phyloP scores from a whole-genome alignment of 2,329 filamentous ascomycete species.

The Thielaviopsis ethacetica region DNA sequence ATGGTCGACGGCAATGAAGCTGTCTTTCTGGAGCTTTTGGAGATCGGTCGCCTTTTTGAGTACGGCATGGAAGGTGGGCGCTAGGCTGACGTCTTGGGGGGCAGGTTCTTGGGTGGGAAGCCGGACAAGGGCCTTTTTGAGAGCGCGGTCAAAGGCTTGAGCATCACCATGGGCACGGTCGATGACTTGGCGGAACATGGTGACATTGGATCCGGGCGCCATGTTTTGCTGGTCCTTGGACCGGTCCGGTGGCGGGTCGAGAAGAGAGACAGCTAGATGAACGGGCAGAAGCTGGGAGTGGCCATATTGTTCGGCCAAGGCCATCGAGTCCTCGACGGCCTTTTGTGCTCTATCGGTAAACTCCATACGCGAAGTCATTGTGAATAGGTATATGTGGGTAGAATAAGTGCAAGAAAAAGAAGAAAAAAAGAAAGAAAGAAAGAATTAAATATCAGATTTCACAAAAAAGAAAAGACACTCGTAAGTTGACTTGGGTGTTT shows the following conservation, averaged over 20 bases:
- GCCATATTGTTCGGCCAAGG: constrained; percentile 72
- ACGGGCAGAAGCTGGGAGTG: constrained; percentile 84
- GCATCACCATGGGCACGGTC: constrained; percentile 87
- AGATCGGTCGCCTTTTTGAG: constrained; percentile 74
- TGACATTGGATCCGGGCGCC: constrained; percentile 43
- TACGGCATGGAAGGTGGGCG: constrained; percentile 66
- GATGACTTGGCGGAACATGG: constrained; percentile 88
- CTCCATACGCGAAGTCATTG: constrained; percentile 64
- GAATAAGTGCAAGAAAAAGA: background rate
- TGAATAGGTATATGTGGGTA: constrained; percentile 17
- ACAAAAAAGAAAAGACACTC: background rate
- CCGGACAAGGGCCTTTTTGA: constrained; percentile 85
- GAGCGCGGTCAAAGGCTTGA: constrained; percentile 69
- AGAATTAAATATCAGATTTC: background rate
- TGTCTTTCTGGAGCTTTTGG: constrained; percentile 95
- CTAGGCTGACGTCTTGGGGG: constrained; percentile 71
- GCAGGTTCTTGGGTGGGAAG: constrained; percentile 89
- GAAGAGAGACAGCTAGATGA: constrained; percentile 70
- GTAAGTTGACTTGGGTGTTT: background rate
- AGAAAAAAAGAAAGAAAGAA: background rate
- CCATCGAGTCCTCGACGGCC: constrained; percentile 76
- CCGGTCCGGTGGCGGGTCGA: constrained; percentile 57
- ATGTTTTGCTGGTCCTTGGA: constrained; percentile 74
- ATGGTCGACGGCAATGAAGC: constrained; percentile 86
- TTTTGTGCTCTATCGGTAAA: constrained; percentile 90